phyloP scores from a whole-genome alignment of 345 rosid species.

The Reutealis trisperma region DNA sequence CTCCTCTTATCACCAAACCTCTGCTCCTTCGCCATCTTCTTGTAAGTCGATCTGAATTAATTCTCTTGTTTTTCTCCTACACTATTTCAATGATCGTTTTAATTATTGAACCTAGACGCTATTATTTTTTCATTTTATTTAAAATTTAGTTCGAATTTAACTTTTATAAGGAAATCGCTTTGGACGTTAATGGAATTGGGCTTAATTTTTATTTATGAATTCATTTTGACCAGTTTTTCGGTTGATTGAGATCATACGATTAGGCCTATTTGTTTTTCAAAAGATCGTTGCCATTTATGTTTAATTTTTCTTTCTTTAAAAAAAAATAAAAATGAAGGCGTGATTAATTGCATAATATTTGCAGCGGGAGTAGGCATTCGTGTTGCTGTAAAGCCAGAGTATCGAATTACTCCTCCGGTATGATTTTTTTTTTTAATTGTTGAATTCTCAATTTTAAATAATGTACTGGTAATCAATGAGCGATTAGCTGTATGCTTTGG shows the following conservation, averaged over 20 bases:
- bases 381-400: constrained; percentile 74
- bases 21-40: constrained; percentile 47
- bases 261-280: neutral
- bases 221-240: neutral
- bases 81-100: neutral
- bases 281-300: neutral
- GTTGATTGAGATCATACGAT: neutral
- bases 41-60: constrained; percentile 36
- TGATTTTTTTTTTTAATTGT: constrained; percentile 14
- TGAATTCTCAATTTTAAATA: neutral
- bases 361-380: constrained; percentile 83
- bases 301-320: neutral
- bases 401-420: constrained; percentile 84
- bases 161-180: too few relatives aligned
- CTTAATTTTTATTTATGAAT: too few relatives aligned
- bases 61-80: neutral
- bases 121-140: neutral
- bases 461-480: neutral
- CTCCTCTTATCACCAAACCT: constrained; percentile 38
- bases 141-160: neutral
- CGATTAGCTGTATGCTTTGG: neutral
- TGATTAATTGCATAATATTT: constrained; percentile 11
- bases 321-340: too few relatives aligned
- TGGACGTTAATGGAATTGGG: neutral
- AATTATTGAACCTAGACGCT: neutral